Evolutionary conservation across 768 basidiomycete species (phyloP).

Genomic region (Cystobasidium tubakii): DNA sequence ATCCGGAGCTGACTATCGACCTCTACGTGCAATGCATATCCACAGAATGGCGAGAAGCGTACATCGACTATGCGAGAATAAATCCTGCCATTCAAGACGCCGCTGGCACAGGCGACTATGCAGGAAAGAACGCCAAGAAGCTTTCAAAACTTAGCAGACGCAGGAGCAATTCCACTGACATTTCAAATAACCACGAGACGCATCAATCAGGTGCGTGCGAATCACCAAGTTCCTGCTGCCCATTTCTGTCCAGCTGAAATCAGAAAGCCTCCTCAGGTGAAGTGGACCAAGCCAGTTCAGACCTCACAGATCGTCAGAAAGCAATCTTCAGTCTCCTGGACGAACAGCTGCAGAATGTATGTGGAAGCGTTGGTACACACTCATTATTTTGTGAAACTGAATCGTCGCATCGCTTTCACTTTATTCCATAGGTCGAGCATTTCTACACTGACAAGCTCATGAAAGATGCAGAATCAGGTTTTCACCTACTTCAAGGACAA

Average conservation of each 20-base stretch:
- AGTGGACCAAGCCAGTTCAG: too few relatives aligned
- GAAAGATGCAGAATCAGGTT: neutral
- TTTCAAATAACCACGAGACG: too few relatives aligned
- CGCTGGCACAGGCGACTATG: too few relatives aligned
- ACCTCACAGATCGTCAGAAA: too few relatives aligned
- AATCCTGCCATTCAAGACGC: neutral
- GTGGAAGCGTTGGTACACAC: neutral
- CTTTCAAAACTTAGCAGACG: too few relatives aligned
- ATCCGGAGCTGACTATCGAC: neutral
- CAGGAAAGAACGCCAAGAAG: too few relatives aligned
- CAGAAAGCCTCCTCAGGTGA: too few relatives aligned
- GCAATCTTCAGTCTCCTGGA: slow-evolving; percentile 1
- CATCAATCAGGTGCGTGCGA: too few relatives aligned
- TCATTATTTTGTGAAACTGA: too few relatives aligned
- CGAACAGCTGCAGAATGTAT: slow-evolving; percentile 9
- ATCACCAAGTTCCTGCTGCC: too few relatives aligned
- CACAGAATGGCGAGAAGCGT: slow-evolving; percentile 28
- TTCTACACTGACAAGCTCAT: slow-evolving; percentile 10
- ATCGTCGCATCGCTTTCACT: neutral
- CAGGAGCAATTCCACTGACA: too few relatives aligned
- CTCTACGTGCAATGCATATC: neutral
- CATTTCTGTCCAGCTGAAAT: too few relatives aligned
- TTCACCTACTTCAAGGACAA: neutral
- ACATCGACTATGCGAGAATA: slow-evolving; percentile 13
- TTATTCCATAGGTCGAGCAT: neutral